These are phyloP conservation scores for Gloeopeniophorella convolvens DNA, from an alignment of 768 basidiomycete genomes.

Conservation along the genomic window DNA sequence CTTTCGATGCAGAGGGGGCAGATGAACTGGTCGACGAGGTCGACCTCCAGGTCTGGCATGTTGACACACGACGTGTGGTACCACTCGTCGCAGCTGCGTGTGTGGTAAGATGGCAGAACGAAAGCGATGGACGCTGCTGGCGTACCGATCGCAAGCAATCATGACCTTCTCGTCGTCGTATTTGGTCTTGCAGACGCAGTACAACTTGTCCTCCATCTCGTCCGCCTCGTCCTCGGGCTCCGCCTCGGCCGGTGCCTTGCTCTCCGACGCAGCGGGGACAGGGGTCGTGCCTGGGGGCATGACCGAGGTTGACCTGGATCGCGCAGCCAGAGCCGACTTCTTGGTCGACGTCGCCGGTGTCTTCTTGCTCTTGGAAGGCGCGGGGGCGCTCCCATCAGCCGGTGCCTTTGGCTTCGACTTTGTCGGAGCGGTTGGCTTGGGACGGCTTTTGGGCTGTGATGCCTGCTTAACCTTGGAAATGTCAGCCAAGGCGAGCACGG, in stretches of 20 bases:
- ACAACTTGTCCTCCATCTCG: constrained; percentile 61
- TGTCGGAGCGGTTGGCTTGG: constrained; percentile 25
- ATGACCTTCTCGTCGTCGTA: constrained; percentile 86
- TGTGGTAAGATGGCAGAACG: background rate
- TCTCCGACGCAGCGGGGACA: constrained; percentile 35
- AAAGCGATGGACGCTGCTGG: background rate
- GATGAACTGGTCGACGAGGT: constrained; percentile 88
- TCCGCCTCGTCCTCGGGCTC: constrained; percentile 34
- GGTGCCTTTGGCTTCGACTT: constrained; percentile 25
- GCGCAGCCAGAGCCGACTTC: constrained; percentile 32
- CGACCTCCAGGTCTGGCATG: constrained; percentile 74
- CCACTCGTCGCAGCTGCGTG: constrained; percentile 83
- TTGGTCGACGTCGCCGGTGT: constrained; percentile 21
- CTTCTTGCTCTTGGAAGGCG: constrained; percentile 26
- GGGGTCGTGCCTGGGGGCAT: constrained; percentile 39
- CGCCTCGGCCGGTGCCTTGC: constrained; percentile 33
- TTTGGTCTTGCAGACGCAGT: constrained; percentile 81
- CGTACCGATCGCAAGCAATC: constrained; percentile 91
- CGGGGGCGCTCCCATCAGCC: constrained; percentile 22
- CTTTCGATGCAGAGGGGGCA: constrained; percentile 76
- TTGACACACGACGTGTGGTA: constrained; percentile 83
- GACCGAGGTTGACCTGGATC: constrained; percentile 67
- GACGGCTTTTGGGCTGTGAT: constrained; percentile 28
- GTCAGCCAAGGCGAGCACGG: background rate
- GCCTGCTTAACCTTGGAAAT: constrained; percentile 20